Evolutionary conservation across 2,329 filamentous ascomycete species (phyloP).

Genomic region (Alternaria sp.): DNA sequence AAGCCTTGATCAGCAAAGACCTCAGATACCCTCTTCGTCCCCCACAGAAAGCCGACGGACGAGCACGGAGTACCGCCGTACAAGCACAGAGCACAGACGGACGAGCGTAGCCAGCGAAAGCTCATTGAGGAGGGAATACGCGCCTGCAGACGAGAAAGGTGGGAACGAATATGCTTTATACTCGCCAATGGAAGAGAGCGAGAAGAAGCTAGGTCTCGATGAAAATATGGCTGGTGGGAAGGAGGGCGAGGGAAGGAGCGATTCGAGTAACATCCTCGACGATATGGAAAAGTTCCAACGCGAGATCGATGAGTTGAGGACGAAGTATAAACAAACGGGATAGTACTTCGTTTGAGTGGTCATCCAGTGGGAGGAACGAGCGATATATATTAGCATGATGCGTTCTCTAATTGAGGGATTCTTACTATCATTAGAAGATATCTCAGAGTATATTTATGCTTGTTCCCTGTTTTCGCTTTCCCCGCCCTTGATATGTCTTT

Average conservation of each 20-base stretch:
- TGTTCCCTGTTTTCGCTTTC: not conserved
- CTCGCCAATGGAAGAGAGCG: conserved; percentile 36
- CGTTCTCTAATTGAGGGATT: not conserved
- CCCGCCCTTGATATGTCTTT: not conserved
- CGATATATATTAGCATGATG: not conserved
- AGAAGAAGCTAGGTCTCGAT: conserved; percentile 19
- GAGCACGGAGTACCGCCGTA: conserved; percentile 35
- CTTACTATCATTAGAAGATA: not conserved
- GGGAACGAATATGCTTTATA: conserved; percentile 33
- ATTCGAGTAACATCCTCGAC: conserved; percentile 41
- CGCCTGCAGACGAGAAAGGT: conserved; percentile 20
- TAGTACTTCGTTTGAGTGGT: not conserved
- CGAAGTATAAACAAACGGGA: conserved; percentile 27
- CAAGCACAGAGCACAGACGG: conserved; percentile 40
- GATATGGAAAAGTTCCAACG: conserved; percentile 50
- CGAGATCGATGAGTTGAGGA: conserved; percentile 48
- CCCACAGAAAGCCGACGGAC: conserved; percentile 38
- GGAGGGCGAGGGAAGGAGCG: conserved; percentile 13
- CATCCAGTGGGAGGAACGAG: not conserved
- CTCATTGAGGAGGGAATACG: conserved; percentile 36
- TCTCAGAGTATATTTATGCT: not conserved
- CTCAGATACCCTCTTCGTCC: conserved; percentile 16
- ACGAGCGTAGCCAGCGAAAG: conserved; percentile 43
- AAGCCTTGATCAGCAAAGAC: conserved; percentile 41
- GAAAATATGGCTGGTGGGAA: not conserved